These are phyloP conservation scores for Acacia melanoxylon DNA, from an alignment of 306 rosid species.

Conservation along the genomic window DNA sequence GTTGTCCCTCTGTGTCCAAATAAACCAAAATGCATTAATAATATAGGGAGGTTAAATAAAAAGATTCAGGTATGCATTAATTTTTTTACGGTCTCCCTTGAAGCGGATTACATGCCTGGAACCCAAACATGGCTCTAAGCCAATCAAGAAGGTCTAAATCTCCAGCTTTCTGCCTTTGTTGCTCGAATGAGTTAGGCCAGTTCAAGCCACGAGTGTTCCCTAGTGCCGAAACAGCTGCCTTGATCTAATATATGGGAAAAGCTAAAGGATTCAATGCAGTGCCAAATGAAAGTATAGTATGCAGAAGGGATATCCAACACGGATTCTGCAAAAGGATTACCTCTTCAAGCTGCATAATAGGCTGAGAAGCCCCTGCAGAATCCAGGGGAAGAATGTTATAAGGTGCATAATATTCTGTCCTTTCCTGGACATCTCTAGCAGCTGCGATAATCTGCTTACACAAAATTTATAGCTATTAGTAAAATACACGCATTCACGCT, in stretches of 20 bases:
- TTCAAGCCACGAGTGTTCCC: conserved; percentile 82
- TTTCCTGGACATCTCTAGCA: conserved; percentile 97
- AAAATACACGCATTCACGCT: conserved; percentile 2
- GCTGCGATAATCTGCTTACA: conserved; percentile 85
- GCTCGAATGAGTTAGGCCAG: conserved; percentile 86
- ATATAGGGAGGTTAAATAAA: neutral
- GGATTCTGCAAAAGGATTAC: conserved; percentile 39
- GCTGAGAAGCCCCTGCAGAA: conserved; percentile 95
- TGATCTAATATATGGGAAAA: conserved; percentile 54
- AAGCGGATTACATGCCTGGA: conserved; percentile 61
- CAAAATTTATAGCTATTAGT: conserved; percentile 12
- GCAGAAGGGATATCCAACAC: conserved; percentile 4
- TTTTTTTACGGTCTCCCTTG: conserved; percentile 6
- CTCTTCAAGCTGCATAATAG: conserved; percentile 97
- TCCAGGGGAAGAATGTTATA: conserved; percentile 95
- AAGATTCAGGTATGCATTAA: neutral
- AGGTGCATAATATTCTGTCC: conserved; percentile 87
- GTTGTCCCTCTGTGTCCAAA: conserved; percentile 73
- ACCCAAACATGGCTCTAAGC: conserved; percentile 95
- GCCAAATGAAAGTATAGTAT: conserved; percentile 21
- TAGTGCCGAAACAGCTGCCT: conserved; percentile 85
- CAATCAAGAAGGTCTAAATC: conserved; percentile 93
- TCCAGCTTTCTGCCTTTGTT: conserved; percentile 72
- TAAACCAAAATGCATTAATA: conserved; percentile 31
- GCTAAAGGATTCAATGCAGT: conserved; percentile 26